Evolutionary conservation across 768 basidiomycete species (phyloP), one percentile per base, ranked within the genome.

Genomic region (Suillus decipiens): DNA sequence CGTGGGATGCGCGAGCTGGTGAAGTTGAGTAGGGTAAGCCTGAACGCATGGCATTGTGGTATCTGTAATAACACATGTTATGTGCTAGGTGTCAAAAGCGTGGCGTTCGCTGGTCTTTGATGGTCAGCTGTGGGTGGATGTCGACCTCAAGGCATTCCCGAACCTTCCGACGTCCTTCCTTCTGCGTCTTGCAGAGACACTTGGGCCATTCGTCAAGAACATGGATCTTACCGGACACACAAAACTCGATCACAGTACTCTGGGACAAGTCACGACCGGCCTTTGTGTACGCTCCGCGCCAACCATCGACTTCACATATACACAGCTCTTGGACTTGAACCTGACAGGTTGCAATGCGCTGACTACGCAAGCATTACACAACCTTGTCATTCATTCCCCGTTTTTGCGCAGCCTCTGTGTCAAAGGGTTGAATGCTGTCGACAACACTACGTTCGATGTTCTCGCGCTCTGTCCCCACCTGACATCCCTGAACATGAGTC

Each of bases 41-140:
- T 63, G 67, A 10, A 12, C 3, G 1, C 8, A 55, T 7, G 31
- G 15, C 15, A 24, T 19, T 59, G 14, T 36, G 19, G 28, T 37
- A 61, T 60, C 37, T 17, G 10, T 50, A 56, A 45, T 55, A 53
- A 72, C n/a, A 68, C 61, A 62, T 64, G 67, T 66, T 64, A 60
- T 15, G 36, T 50, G 42, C 68, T 65, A 94, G 91, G 89, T 93
- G 12, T 95, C 89, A 34, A 89, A 84, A 71, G 70, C 80, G 11
- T 96, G 94, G 93, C 86, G 84, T 59, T 72, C 77, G 2, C 83
- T 95, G 43, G 86, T 88, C 31, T 86, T 89, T 68, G 95, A 96
- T 72, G 94, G 94, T 15, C 91, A 94, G 69, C 81, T 96, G n/a
- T 96, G 95, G 95, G 69, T 76, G 50, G 71, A 82, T 61, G 78